A percentile compares a stretch with the other conserved stretches of the same genome.
Evolutionary conservation across 1,139 yeast genomes (phyloP).

Genomic region (Pichia sp.): DNA sequence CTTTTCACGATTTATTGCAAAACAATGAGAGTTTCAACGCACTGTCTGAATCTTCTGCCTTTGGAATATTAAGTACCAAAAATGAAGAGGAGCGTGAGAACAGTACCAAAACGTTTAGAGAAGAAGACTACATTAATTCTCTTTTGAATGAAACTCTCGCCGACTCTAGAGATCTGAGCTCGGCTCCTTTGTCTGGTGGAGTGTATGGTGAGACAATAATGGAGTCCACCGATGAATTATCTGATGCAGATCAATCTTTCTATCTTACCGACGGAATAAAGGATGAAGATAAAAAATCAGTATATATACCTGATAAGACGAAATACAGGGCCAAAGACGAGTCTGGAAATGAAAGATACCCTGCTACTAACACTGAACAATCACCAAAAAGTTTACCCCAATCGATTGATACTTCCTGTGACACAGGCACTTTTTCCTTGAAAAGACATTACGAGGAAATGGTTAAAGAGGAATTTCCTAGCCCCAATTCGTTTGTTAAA

Average conservation of each 20-base stretch:
- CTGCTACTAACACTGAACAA: neutral
- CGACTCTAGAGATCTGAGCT: neutral
- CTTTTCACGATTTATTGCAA: neutral
- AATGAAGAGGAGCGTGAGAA: neutral
- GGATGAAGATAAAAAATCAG: too few species aligned
- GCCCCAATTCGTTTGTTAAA: neutral
- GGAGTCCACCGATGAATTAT: constrained; percentile 6
- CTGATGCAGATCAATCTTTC: constrained; percentile 14
- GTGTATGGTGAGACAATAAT: constrained; percentile 14
- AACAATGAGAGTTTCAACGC: constrained; percentile 18
- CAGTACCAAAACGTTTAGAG: constrained; percentile 13
- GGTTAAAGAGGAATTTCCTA: neutral
- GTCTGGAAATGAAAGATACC: too few species aligned
- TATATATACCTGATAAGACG: too few species aligned
- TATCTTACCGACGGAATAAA: constrained; percentile 16
- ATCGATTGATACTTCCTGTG: too few species aligned
- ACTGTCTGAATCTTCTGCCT: constrained; percentile 26
- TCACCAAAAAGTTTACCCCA: too few species aligned
- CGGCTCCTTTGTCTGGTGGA: constrained; percentile 3
- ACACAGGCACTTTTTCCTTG: neutral
- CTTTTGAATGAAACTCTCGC: constrained; percentile 21
- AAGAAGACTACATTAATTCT: constrained; percentile 28
- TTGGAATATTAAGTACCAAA: constrained; percentile 1
- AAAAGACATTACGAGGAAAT: neutral
- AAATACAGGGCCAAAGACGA: too few species aligned